Percentiles rank a stretch among this genome's conserved stretches.
Conservation (phyloP, 2,329 filamentous ascomycete genomes). For the Teratosphaeria zuluensis region DNA sequence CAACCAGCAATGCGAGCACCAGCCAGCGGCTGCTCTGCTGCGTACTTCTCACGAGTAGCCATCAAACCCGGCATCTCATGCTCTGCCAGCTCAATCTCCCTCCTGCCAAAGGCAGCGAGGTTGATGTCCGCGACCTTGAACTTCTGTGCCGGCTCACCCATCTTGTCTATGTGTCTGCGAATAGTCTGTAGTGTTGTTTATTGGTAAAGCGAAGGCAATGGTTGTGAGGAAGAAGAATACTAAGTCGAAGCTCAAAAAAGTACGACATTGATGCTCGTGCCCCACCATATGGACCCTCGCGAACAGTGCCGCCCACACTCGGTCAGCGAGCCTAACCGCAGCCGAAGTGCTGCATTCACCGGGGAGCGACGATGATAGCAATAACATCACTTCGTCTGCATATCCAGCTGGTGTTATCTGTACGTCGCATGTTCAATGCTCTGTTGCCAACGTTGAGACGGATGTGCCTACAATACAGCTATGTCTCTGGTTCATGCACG, state of each 20-base stretch:
- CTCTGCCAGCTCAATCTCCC: slow-evolving; percentile 97
- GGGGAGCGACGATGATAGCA: neutral
- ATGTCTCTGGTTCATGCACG: no score
- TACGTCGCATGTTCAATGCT: no score
- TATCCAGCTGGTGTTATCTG: no score
- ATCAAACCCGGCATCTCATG: slow-evolving; percentile 92
- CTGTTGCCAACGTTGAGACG: no score
- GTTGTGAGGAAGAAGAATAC: neutral
- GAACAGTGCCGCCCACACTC: neutral
- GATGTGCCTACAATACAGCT: no score
- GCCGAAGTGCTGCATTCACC: neutral
- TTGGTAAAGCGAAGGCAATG: neutral
- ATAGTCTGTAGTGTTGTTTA: neutral
- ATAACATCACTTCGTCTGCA: neutral
- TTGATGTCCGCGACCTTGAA: slow-evolving; percentile 98
- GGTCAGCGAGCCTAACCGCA: neutral
- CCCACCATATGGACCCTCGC: neutral
- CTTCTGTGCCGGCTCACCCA: slow-evolving; percentile 64
- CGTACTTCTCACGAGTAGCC: slow-evolving; percentile 87
- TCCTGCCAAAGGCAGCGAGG: slow-evolving; percentile 95
- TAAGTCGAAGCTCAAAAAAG: slow-evolving; percentile 2
- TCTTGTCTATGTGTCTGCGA: slow-evolving; percentile 26
- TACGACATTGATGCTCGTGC: neutral
- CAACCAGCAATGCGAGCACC: slow-evolving; percentile 95
- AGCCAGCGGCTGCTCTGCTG: slow-evolving; percentile 81